Evolutionary conservation across 805 yeast genomes (phyloP), one percentile per base, ranked within the genome.

Genomic region (Wickerhamiella brachini): DNA sequence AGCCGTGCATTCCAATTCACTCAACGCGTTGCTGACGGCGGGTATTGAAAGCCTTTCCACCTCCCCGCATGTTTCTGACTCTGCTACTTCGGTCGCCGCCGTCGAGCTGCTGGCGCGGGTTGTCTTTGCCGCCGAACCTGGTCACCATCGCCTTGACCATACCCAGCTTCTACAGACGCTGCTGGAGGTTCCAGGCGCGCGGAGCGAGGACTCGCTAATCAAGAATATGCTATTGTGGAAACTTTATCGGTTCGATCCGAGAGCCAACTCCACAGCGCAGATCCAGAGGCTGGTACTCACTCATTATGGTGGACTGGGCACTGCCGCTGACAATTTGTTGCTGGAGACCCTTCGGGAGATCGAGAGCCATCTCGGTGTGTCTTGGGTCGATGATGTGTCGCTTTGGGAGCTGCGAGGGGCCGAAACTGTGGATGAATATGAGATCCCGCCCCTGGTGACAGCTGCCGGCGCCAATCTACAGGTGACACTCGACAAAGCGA

Each of bases 371-470:
- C 31, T 72, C 6, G 66, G 73, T 13, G 57, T 65, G 4, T 77
- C 87, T 7, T 87, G 95, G 94, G 70, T 83, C n/a, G 71, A 71
- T 49, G 63, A 70, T 38, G 79, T 84, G 5, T 67, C 71, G 34
- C 69, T 74, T 44, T 85, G 95, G 94, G 88, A 83, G 49, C 74
- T 81, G 48, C 60, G 61, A 5, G 62, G 44, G 71, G 72, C 48
- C n/a, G 66, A 74, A n/a, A 66, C 68, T 50, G 58, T 79, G 26
- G 69, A 78, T 49, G 69, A 71, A 48, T 69, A 70, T 53, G 71
- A 72, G 57, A 38, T 47, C 9, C 58, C 57, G 6, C 57, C 60
- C 1, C 24, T 59, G 26, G 34, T 58, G 7, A 39, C 49, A 12
- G 39, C 50, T n/a, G 43, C 47, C 15, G 51, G 41, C 7, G 34